Conservation (phyloP, 2,329 filamentous ascomycete genomes). For the Cyphellophora attinorum region DNA sequence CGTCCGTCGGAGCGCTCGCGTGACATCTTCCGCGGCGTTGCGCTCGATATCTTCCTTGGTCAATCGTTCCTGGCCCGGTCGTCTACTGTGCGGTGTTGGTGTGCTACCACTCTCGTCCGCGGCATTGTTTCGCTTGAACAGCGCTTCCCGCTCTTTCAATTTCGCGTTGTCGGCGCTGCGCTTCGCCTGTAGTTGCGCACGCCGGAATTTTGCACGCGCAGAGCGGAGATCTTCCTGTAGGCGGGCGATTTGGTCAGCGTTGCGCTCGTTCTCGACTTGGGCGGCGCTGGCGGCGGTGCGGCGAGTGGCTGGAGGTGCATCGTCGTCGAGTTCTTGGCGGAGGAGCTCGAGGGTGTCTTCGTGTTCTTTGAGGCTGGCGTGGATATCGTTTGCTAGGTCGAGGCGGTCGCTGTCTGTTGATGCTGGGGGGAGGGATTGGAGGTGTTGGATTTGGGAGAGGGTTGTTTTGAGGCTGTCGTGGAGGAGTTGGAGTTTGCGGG, state of each 20-base stretch:
- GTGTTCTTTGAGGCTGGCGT: slow-evolving; percentile 63
- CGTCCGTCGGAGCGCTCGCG: slow-evolving; percentile 69
- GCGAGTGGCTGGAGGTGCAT: slow-evolving; percentile 1
- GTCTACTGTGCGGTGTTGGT: slow-evolving; percentile 5
- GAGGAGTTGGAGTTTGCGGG: slow-evolving; percentile 41
- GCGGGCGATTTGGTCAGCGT: slow-evolving; percentile 58
- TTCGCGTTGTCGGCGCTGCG: slow-evolving; percentile 64
- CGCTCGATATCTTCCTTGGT: slow-evolving; percentile 65
- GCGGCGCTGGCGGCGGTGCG: background rate
- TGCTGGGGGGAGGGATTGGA: slow-evolving; percentile 51
- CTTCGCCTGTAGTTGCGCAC: slow-evolving; percentile 71
- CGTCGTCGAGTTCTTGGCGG: slow-evolving; percentile 64
- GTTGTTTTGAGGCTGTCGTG: slow-evolving; percentile 44
- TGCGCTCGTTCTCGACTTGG: slow-evolving; percentile 50
- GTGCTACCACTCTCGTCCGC: slow-evolving; percentile 1
- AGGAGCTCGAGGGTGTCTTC: slow-evolving; percentile 79
- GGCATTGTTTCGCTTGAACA: slow-evolving; percentile 48
- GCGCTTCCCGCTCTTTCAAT: slow-evolving; percentile 63
- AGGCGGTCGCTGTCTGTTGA: slow-evolving; percentile 52
- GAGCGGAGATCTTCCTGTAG: slow-evolving; percentile 61
- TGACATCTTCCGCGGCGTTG: slow-evolving; percentile 73
- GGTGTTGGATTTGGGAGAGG: slow-evolving; percentile 45
- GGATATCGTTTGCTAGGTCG: slow-evolving; percentile 74
- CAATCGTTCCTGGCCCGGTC: slow-evolving; percentile 37
- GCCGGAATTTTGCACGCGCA: slow-evolving; percentile 61